Evolutionary conservation across 2,329 filamentous ascomycete species (phyloP).

Genomic region (Parastagonospora avenae): DNA sequence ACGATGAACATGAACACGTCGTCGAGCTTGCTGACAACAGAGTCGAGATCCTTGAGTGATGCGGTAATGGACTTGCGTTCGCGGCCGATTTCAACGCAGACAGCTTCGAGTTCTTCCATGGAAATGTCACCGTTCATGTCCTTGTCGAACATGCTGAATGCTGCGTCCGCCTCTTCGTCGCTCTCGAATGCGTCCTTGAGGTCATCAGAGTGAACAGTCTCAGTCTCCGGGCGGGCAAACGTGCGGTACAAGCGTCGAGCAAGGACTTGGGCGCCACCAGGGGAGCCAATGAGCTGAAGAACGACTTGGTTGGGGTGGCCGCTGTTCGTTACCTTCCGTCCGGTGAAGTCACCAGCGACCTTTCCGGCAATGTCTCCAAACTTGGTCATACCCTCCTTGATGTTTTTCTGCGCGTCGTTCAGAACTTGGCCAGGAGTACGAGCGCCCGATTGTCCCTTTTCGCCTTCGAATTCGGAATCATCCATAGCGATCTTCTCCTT

Average conservation of each 20-base stretch:
- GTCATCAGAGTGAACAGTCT: conserved; percentile 79
- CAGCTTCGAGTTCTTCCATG: conserved; percentile 90
- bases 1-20: conserved; percentile 89
- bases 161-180: conserved; percentile 84
- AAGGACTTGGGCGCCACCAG: conserved; percentile 77
- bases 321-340: conserved; percentile 68
- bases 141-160: conserved; percentile 92
- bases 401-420: conserved; percentile 72
- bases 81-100: conserved; percentile 91
- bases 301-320: conserved; percentile 86
- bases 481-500: conserved; percentile 69
- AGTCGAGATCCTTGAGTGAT: conserved; percentile 92
- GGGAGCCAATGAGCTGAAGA: conserved; percentile 73
- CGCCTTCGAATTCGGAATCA: conserved; percentile 73
- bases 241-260: conserved; percentile 88
- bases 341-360: conserved; percentile 90
- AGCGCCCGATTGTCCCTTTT: conserved; percentile 59
- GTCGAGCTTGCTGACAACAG: conserved; percentile 88
- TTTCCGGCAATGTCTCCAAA: conserved; percentile 85
- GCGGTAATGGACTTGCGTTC: conserved; percentile 96
- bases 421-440: conserved; percentile 77
- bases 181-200: conserved; percentile 78
- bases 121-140: conserved; percentile 96
- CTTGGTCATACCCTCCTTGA: conserved; percentile 75
- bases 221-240: conserved; percentile 73